phyloP scores from a whole-genome alignment of 73 alveolate genomes.

The Strombidium stylifer region DNA sequence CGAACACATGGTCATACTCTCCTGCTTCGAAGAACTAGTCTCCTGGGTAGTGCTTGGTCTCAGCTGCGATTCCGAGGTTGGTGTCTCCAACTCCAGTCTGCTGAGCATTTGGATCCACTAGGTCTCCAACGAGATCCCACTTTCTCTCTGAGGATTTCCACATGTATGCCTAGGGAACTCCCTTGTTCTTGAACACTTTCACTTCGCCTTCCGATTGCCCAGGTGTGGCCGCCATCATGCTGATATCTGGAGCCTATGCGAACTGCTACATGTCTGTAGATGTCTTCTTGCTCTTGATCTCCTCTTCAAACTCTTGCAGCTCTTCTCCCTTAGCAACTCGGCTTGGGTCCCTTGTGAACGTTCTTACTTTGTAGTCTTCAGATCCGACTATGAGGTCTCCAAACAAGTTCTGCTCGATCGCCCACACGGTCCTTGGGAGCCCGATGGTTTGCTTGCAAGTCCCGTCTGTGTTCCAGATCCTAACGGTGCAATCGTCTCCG shows the following conservation, averaged over 20 bases:
- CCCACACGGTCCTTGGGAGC: conserved; percentile 97
- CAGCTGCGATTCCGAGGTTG: conserved; percentile 18
- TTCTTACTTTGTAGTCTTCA: conserved; percentile 89
- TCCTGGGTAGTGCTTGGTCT: conserved; percentile 87
- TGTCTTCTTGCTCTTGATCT: conserved; percentile 34
- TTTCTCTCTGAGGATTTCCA: conserved; percentile 83
- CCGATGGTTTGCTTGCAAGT: conserved; percentile 69
- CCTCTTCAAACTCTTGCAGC: conserved; percentile 80
- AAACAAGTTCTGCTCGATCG: conserved; percentile 70
- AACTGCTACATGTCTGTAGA: no score
- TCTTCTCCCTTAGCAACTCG: conserved; percentile 81
- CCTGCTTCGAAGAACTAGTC: conserved; percentile 94
- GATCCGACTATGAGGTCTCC: conserved; percentile 96
- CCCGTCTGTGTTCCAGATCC: conserved; percentile 94
- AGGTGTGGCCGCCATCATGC: conserved; percentile 62
- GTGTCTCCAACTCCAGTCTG: no score
- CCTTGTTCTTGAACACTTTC: conserved; percentile 89
- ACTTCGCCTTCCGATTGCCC: conserved; percentile 98
- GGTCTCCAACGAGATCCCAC: conserved; percentile 98
- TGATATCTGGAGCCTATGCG: no score
- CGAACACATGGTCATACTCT: conserved; percentile 96
- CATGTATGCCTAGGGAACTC: conserved; percentile 92
- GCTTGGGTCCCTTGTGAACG: conserved; percentile 77
- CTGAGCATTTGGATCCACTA: conserved; percentile 67
- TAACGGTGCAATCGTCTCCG: conserved; percentile 95